Evolutionary conservation across 768 basidiomycete genomes (phyloP).

Genomic region (Termitomyces titanicus): DNA sequence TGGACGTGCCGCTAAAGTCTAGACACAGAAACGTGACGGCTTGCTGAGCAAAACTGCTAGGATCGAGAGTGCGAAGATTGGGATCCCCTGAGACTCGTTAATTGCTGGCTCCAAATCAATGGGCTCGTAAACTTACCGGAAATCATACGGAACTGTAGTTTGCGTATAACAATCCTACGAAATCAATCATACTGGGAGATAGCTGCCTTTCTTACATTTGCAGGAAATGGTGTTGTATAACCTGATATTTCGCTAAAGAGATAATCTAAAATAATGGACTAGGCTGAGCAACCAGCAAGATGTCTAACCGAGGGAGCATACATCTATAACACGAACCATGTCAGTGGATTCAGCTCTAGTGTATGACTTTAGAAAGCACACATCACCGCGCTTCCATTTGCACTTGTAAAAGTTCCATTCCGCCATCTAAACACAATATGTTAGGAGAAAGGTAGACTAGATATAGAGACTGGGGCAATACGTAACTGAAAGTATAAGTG

Average conservation of each 20-base stretch:
- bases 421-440: conserved; percentile 21
- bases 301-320: neutral
- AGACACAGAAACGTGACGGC: conserved; percentile 39
- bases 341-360: neutral
- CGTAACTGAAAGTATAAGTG: conserved; percentile 30
- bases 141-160: conserved; percentile 34
- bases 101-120: neutral
- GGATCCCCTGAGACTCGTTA: conserved; percentile 21
- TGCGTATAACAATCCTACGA: too few species aligned
- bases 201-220: conserved; percentile 24
- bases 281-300: neutral
- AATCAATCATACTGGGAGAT: neutral
- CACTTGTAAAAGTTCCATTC: conserved; percentile 34
- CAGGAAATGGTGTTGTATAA: conserved; percentile 34
- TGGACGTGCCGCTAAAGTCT: conserved; percentile 30
- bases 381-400: conserved; percentile 34
- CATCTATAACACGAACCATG: neutral
- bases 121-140: conserved; percentile 23
- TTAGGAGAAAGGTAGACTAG: neutral
- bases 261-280: conserved; percentile 23
- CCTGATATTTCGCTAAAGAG: conserved; percentile 30
- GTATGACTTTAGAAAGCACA: conserved; percentile 11
- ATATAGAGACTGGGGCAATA: neutral
- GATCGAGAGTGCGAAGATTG: conserved; percentile 28
- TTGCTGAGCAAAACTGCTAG: conserved; percentile 30